Percentiles rank a stretch among this genome's conserved stretches.
Conservation (phyloP, 257 asterid genomes). For the Nicotiana obtusifolia region DNA sequence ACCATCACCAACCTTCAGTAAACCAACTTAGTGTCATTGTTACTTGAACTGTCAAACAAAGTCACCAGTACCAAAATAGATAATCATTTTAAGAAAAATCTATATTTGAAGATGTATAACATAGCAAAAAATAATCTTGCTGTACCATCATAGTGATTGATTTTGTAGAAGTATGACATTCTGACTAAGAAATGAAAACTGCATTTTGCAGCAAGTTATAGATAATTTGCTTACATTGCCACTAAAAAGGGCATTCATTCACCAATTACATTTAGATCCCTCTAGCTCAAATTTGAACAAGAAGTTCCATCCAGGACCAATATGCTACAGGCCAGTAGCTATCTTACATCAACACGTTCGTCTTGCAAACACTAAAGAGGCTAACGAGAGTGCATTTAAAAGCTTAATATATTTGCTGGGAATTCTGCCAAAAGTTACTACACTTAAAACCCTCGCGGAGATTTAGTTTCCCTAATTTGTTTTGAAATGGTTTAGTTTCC, state of each 20-base stretch:
- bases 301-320: not conserved
- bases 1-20: not conserved
- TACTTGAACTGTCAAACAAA: not conserved
- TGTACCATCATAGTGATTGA: not conserved
- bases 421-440: not conserved
- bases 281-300: not conserved
- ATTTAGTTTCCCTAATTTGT: not conserved
- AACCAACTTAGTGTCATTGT: not conserved
- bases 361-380: not conserved
- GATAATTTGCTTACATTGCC: not conserved
- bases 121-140: not conserved
- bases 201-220: not conserved
- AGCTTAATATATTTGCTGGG: not conserved
- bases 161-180: not conserved
- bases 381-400: not conserved
- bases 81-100: not conserved
- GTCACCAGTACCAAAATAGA: not conserved
- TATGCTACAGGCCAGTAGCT: not conserved
- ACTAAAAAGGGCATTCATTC: not conserved
- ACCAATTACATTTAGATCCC: not conserved
- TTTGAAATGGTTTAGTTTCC: not conserved
- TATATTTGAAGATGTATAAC: not conserved
- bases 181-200: not conserved
- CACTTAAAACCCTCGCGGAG: not conserved
- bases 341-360: not conserved